Percentiles rank a stretch among this genome's conserved stretches.
Evolutionary conservation across 129 eudicot genomes (phyloP).

Genomic region (Centella asiatica): DNA sequence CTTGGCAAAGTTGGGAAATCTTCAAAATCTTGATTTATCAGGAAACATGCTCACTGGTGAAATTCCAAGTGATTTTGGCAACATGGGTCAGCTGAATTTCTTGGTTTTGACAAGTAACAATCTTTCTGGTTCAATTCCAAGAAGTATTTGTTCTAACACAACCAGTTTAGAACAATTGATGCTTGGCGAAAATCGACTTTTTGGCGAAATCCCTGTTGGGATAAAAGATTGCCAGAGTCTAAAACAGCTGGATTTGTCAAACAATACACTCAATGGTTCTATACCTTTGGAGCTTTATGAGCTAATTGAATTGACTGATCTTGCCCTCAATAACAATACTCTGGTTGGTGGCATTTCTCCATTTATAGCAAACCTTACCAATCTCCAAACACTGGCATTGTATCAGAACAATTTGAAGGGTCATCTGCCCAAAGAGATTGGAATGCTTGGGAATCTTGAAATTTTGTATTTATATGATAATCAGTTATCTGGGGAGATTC

Average conservation of each 20-base stretch:
- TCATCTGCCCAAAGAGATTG: constrained; percentile 69
- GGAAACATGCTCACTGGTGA: constrained; percentile 66
- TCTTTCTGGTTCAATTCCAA: constrained; percentile 62
- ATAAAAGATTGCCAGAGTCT: constrained; percentile 48
- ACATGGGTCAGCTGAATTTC: constrained; percentile 51
- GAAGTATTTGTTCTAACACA: constrained; percentile 48
- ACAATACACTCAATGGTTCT: constrained; percentile 69
- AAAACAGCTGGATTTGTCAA: constrained; percentile 75
- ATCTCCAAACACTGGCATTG: constrained; percentile 61
- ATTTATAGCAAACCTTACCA: constrained; percentile 53
- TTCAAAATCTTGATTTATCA: constrained; percentile 68
- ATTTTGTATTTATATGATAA: constrained; percentile 61
- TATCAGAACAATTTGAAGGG: constrained; percentile 64
- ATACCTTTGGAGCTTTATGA: constrained; percentile 58
- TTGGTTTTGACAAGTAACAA: constrained; percentile 60
- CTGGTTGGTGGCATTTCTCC: constrained; percentile 59
- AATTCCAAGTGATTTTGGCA: constrained; percentile 58
- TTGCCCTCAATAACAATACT: constrained; percentile 68
- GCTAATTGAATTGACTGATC: constrained; percentile 52
- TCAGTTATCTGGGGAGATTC: constrained; percentile 70
- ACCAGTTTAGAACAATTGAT: constrained; percentile 57
- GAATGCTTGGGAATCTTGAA: constrained; percentile 57
- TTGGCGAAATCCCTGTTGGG: constrained; percentile 65
- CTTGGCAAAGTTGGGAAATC: constrained; percentile 30
- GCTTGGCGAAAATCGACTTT: constrained; percentile 49